These are phyloP conservation scores for Flaveria robusta DNA, from an alignment of 129 eudicot species.

Conservation along the genomic window DNA sequence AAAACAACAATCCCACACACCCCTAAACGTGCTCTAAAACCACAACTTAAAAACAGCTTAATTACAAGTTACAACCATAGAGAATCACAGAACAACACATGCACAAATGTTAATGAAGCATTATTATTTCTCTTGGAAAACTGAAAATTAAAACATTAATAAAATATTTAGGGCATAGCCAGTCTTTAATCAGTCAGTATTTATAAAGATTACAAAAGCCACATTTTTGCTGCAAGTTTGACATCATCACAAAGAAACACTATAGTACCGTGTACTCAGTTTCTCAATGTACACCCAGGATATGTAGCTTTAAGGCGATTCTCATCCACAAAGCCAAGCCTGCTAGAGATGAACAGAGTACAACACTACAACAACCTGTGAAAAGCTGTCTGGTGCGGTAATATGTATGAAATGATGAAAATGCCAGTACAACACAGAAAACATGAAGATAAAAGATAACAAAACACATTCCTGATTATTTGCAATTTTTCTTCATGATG, in stretches of 20 bases:
- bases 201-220: neutral
- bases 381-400: slow-evolving; percentile 9
- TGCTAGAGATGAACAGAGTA: slow-evolving; percentile 1
- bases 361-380: slow-evolving; percentile 11
- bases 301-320: neutral
- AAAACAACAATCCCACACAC: no score
- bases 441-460: neutral
- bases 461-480: neutral
- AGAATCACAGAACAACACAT: no score
- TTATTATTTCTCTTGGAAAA: neutral
- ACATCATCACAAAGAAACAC: neutral
- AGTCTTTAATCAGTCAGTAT: neutral
- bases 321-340: neutral
- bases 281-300: slow-evolving; percentile 6
- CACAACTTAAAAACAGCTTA: no score
- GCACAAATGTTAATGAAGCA: neutral
- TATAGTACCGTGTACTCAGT: neutral
- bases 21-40: no score
- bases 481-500: no score
- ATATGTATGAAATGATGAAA: slow-evolving; percentile 14
- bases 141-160: neutral
- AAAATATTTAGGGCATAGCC: neutral
- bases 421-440: neutral
- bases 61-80: no score
- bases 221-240: slow-evolving; percentile 1